Evolutionary conservation across 129 eudicot genomes (phyloP).

Genomic region (Flaveria robusta): DNA sequence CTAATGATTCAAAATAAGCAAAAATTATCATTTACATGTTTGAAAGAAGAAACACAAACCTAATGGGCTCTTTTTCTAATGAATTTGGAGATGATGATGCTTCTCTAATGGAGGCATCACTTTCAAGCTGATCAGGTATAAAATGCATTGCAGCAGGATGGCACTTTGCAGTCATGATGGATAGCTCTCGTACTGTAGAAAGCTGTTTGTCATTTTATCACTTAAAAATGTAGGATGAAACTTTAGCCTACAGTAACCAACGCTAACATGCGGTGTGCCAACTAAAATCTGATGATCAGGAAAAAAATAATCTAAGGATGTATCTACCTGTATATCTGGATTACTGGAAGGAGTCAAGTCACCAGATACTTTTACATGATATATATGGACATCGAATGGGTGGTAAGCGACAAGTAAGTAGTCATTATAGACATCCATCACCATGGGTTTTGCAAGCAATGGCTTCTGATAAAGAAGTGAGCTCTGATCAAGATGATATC

Average conservation of each 20-base stretch:
- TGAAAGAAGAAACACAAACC: conserved; percentile 47
- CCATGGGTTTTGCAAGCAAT: conserved; percentile 83
- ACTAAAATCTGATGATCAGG: conserved; percentile 5
- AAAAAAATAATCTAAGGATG: conserved; percentile 11
- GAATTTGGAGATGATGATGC: conserved; percentile 45
- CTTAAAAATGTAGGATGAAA: conserved; percentile 79
- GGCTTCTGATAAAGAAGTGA: conserved; percentile 81
- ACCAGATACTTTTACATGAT: conserved; percentile 76
- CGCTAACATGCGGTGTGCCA: conserved; percentile 21
- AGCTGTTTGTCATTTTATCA: conserved; percentile 99
- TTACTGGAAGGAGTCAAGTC: conserved; percentile 84
- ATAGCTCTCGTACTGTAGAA: conserved; percentile 99
- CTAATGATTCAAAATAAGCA: conserved; percentile 15
- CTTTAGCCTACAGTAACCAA: conserved; percentile 24
- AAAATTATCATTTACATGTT: background rate
- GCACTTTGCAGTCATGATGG: conserved; percentile 96
- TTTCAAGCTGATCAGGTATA: conserved; percentile 81
- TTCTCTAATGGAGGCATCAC: conserved; percentile 46
- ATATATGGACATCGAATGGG: conserved; percentile 93
- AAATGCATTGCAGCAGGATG: conserved; percentile 96
- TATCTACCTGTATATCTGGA: conserved; percentile 76
- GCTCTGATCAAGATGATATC: conserved; percentile 97
- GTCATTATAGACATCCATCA: conserved; percentile 93
- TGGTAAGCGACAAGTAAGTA: conserved; percentile 93
- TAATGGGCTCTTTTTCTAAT: conserved; percentile 66